Percentiles rank a stretch among this genome's conserved stretches.
Conservation (phyloP, 768 basidiomycete species). For the Russula virescens region DNA sequence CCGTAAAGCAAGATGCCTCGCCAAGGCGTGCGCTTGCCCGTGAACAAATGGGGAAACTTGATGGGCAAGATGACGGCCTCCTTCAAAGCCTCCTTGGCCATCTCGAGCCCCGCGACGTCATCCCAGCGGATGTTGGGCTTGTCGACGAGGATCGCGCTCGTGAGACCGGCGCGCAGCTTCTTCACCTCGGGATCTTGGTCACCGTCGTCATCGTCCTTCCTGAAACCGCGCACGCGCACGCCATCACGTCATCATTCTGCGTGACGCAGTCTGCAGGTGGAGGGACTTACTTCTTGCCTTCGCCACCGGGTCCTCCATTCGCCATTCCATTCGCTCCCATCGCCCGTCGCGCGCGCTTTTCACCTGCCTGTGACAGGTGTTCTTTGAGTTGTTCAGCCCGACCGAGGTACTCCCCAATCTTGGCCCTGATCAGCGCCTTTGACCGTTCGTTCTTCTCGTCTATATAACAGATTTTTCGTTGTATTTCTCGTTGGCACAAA, state of each 20-base stretch:
- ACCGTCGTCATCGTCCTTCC: slow-evolving; percentile 53
- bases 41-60: slow-evolving; percentile 98
- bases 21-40: slow-evolving; percentile 98
- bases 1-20: slow-evolving; percentile 93
- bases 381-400: slow-evolving; percentile 90
- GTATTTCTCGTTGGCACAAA: background rate
- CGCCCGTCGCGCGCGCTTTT: slow-evolving; percentile 53
- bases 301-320: slow-evolving; percentile 34
- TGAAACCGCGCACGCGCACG: slow-evolving; percentile 15
- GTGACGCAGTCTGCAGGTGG: background rate
- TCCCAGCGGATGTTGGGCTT: slow-evolving; percentile 98
- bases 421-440: slow-evolving; percentile 75
- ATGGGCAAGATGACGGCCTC: slow-evolving; percentile 99
- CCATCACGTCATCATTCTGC: background rate
- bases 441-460: slow-evolving; percentile 95
- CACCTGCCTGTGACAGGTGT: slow-evolving; percentile 59
- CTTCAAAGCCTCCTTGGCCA: slow-evolving; percentile 92
- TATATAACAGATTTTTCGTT: slow-evolving; percentile 27
- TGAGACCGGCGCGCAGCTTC: slow-evolving; percentile 89
- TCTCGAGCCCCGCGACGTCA: slow-evolving; percentile 94
- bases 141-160: slow-evolving; percentile 85
- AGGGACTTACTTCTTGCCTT: slow-evolving; percentile 35
- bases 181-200: slow-evolving; percentile 89
- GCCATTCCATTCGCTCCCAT: slow-evolving; percentile 45
- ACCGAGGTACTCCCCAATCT: slow-evolving; percentile 86